These are phyloP conservation scores for Aspergillus glaucus DNA, from an alignment of 2,329 filamentous ascomycete genomes.

Conservation along the genomic window DNA sequence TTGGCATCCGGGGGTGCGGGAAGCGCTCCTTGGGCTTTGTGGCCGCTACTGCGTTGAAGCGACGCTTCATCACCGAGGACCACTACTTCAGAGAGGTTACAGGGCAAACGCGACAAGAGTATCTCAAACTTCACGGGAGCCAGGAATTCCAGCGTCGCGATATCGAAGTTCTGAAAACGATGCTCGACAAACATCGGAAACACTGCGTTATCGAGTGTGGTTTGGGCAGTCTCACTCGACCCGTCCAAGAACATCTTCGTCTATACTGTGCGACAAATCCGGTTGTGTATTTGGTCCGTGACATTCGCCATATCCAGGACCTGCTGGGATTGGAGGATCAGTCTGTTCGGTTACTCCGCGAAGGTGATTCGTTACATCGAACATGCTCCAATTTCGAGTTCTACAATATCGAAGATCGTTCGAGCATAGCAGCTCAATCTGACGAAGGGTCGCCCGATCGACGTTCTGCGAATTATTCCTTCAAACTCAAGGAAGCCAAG, in stretches of 20 bases:
- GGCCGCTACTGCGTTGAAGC: constrained; percentile 37
- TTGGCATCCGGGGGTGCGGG: constrained; percentile 40
- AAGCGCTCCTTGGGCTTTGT: constrained; percentile 40
- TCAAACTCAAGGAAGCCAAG: constrained; percentile 48
- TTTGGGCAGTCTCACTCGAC: constrained; percentile 37
- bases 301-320: constrained; percentile 34
- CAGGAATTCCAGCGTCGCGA: constrained; percentile 39
- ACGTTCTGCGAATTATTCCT: constrained; percentile 41
- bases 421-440: constrained; percentile 12
- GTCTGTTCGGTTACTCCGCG: constrained; percentile 37
- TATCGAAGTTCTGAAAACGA: constrained; percentile 36
- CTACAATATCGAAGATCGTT: constrained; percentile 45
- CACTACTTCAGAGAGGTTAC: constrained; percentile 40
- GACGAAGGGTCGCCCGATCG: constrained; percentile 38
- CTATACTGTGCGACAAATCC: constrained; percentile 33
- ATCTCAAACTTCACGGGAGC: constrained; percentile 33
- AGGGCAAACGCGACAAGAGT: constrained; percentile 37
- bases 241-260: constrained; percentile 36
- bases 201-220: constrained; percentile 41
- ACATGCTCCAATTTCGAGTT: constrained; percentile 44
- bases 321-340: constrained; percentile 40
- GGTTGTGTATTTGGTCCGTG: constrained; percentile 36
- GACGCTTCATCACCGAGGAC: constrained; percentile 40
- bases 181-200: constrained; percentile 39
- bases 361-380: constrained; percentile 41